These are phyloP conservation scores for Lunularia cruciata DNA, from an alignment of 225 moss, liverwort and hornwort species.

Conservation along the genomic window DNA sequence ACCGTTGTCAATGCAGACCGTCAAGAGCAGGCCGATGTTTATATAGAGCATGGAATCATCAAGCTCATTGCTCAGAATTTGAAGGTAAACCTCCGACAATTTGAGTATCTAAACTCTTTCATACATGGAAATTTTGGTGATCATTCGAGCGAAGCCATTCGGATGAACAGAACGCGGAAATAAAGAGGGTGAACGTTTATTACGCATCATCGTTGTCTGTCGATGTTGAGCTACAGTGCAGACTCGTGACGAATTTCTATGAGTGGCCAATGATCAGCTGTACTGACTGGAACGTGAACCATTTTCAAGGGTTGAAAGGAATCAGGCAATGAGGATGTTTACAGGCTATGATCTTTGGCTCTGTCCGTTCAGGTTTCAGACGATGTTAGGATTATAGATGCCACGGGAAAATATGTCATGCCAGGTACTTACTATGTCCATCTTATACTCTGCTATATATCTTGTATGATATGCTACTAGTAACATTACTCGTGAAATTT, in stretches of 20 bases:
- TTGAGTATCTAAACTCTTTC: too few relatives aligned
- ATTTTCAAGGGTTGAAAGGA: too few relatives aligned
- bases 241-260: too few relatives aligned
- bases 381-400: constrained; percentile 55
- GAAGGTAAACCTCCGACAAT: constrained; percentile 47
- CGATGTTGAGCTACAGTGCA: too few relatives aligned
- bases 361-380: constrained; percentile 46
- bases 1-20: constrained; percentile 87
- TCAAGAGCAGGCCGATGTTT: constrained; percentile 79
- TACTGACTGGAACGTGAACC: too few relatives aligned
- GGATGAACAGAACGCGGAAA: not conserved
- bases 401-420: constrained; percentile 62
- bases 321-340: too few relatives aligned
- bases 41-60: constrained; percentile 81
- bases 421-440: constrained; percentile 32
- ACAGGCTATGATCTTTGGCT: too few relatives aligned
- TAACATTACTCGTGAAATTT: not conserved
- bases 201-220: too few relatives aligned
- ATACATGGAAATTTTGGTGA: too few relatives aligned
- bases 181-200: too few relatives aligned
- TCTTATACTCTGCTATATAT: not conserved
- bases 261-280: too few relatives aligned
- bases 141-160: not conserved
- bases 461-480: not conserved
- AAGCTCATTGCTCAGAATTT: constrained; percentile 68